A percentile compares a stretch with the other conserved stretches of the same genome.
Evolutionary conservation across 306 rosid genomes (phyloP).

Genomic region (Sindora glabra): DNA sequence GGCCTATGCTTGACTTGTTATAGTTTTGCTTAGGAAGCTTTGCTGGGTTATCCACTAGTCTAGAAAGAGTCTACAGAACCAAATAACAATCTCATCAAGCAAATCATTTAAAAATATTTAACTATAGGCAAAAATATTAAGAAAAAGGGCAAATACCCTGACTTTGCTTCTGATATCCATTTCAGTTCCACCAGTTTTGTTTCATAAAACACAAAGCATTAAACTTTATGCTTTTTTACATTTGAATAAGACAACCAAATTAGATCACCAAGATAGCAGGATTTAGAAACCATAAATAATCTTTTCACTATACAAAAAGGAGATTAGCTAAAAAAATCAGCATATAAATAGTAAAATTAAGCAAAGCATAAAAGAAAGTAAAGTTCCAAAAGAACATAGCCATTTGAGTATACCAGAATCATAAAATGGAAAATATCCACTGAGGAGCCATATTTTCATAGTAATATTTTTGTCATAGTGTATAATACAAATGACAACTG

Average conservation of each 20-base stretch:
- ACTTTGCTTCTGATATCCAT: constrained; percentile 63
- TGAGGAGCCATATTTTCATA: background rate
- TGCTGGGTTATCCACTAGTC: constrained; percentile 48
- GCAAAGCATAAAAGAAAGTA: background rate
- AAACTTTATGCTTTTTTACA: background rate
- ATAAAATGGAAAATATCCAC: background rate
- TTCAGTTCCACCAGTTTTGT: constrained; percentile 74
- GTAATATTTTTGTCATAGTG: background rate
- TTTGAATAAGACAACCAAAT: no score
- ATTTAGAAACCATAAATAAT: no score
- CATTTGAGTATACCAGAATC: constrained; percentile 11
- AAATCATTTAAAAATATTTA: background rate
- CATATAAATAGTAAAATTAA: background rate
- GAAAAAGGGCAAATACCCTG: constrained; percentile 42
- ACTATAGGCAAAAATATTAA: background rate
- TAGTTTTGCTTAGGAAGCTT: constrained; percentile 63
- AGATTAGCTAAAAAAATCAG: no score
- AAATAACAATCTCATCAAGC: background rate
- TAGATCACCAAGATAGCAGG: constrained; percentile 11
- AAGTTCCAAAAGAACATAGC: background rate
- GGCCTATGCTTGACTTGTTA: constrained; percentile 63
- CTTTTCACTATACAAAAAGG: no score
- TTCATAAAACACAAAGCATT: background rate
- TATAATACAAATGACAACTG: background rate
- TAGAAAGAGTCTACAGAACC: constrained; percentile 47